Base-by-base conservation (phyloP, 805 yeast species). In the Saturnispora quitensis region DNA sequence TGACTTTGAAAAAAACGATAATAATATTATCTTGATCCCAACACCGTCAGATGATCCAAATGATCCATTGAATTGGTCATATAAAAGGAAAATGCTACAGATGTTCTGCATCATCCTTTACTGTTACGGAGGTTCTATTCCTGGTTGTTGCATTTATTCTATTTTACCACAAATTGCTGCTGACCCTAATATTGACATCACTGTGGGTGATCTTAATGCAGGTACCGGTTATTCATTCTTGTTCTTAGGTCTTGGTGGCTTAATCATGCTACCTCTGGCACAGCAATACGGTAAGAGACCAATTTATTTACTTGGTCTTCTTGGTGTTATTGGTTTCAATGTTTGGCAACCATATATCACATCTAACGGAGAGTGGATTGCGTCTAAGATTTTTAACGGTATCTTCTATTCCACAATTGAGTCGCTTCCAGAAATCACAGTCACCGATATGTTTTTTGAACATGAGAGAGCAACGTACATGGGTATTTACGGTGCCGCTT, bases 51-150 rank as follows among this genome's bases (percentile, higher is more conserved):
- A 75, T 48, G 81, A 82, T 55, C 85, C 87, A 7, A 78, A 82
- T 56, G 89, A 84, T 59, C 89, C 89, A 1, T 67, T 84, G 51
- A 81, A 80, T 59, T 84, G 89, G 89, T 50, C 77, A 1, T 63
- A 59, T 24, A 55, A 60, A 38, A 71, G 85, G 47, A 81, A 81
- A 59, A 63, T 68, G 64, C 43, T 75, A 35, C 72, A 74, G 42
- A 66, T 77, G 48, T 66, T 74, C 45, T 74, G 79, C 57, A 62
- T 73, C 53, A 63, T 71, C 35, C 68, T 73, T 5, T 75, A 73
- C 56, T 53, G 59, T 40, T 63, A 55, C 50, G 66, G 60, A 45
- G 67, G 66, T 22, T 53, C 63, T 45, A 57, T 61, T 55, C 55
- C 58, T 9, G 56, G 58, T 38, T 58, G 61, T 47, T 50, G 55